Conservation (phyloP, 2,329 filamentous ascomycete species). For the Nothophoma quercina region DNA sequence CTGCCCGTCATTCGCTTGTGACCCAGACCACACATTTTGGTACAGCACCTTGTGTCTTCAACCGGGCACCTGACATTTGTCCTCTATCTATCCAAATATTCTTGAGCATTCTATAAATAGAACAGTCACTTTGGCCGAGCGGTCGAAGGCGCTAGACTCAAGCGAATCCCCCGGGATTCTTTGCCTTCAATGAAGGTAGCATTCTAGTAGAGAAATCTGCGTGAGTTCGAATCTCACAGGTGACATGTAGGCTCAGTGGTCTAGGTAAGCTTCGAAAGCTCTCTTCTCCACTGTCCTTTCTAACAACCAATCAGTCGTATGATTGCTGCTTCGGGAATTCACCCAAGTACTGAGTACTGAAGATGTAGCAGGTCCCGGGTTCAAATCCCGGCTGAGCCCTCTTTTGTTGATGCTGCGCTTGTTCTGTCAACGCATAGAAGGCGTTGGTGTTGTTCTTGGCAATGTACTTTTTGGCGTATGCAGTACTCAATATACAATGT, state of each 20-base stretch:
- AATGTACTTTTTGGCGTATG: too few species aligned
- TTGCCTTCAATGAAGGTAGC: slow-evolving; percentile 3
- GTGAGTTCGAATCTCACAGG: slow-evolving; percentile 13
- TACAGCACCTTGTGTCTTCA: too few species aligned
- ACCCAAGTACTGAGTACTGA: slow-evolving; percentile 6
- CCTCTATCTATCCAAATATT: too few species aligned
- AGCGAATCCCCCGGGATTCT: neutral
- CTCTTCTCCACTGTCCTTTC: neutral
- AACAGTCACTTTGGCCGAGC: neutral
- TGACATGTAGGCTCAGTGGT: slow-evolving; percentile 13
- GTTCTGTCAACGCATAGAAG: too few species aligned
- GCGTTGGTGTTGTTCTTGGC: too few species aligned
- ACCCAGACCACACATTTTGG: too few species aligned
- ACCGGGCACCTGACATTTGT: too few species aligned
- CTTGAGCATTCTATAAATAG: slow-evolving; percentile 13
- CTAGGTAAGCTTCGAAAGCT: slow-evolving; percentile 17
- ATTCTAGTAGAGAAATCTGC: slow-evolving; percentile 2
- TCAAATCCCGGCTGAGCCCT: slow-evolving; percentile 20
- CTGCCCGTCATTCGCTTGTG: too few species aligned
- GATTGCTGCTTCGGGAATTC: neutral
- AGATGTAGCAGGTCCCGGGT: slow-evolving; percentile 19
- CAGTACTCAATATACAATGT: too few species aligned
- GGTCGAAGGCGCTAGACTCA: slow-evolving; percentile 12
- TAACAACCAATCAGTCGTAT: neutral
- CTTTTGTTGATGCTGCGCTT: neutral